Evolutionary conservation across 441 rosid genomes (phyloP).

Genomic region (Erysimum cheiri): DNA sequence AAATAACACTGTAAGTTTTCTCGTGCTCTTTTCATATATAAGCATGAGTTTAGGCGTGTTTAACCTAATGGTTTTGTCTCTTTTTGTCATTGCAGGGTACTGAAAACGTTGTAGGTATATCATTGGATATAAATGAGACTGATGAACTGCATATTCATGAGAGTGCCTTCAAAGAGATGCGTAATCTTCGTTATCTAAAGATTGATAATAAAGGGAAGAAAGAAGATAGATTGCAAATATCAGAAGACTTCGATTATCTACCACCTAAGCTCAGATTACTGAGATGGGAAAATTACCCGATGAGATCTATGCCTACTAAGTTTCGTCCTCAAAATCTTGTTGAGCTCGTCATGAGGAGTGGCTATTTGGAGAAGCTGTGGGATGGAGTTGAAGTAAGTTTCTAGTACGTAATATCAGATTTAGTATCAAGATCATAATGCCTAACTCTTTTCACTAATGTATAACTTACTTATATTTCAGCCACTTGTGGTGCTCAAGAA

Average conservation of each 20-base stretch:
- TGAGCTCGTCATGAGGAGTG: background rate
- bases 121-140: too few species aligned
- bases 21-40: background rate
- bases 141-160: background rate
- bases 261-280: constrained; percentile 18
- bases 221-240: background rate
- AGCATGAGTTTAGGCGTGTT: too few species aligned
- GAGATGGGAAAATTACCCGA: background rate
- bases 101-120: background rate
- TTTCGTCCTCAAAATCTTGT: constrained; percentile 18
- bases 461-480: background rate
- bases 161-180: constrained; percentile 15
- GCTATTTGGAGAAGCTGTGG: background rate
- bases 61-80: too few species aligned
- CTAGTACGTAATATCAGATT: too few species aligned
- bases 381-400: background rate
- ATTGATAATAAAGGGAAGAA: background rate
- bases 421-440: background rate
- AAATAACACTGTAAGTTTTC: background rate
- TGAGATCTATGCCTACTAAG: constrained; percentile 18
- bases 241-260: background rate
- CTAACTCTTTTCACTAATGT: too few species aligned
- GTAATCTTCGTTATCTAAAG: constrained; percentile 10
- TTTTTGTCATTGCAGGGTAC: constrained; percentile 13
- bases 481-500: background rate